Evolutionary conservation across 164 flowering plant species (phyloP).

Genomic region (Magnolia sinica): DNA sequence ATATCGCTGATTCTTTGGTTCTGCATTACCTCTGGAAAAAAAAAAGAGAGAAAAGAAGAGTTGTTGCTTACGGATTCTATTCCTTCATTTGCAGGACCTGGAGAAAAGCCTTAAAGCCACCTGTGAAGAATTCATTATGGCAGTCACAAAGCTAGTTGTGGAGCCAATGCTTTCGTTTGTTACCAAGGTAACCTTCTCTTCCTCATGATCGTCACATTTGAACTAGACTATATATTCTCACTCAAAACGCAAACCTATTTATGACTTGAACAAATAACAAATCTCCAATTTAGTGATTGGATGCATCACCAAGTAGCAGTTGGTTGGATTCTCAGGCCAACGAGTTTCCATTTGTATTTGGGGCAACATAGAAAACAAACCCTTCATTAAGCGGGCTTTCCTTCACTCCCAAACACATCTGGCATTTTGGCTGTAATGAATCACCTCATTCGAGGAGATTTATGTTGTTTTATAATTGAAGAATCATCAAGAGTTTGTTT

Average conservation of each 20-base stretch:
- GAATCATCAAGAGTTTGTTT: constrained; percentile 2
- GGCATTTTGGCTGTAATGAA: too few relatives aligned
- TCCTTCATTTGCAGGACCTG: constrained; percentile 56
- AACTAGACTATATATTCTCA: background rate
- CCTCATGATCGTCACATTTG: background rate
- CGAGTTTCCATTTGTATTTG: background rate
- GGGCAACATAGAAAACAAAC: background rate
- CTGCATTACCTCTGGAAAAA: background rate
- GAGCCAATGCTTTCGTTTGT: constrained; percentile 99
- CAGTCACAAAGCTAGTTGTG: constrained; percentile 88
- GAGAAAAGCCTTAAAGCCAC: constrained; percentile 89
- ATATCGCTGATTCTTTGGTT: background rate
- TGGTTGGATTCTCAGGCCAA: too few relatives aligned
- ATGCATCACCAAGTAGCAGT: background rate
- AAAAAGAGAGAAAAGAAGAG: background rate
- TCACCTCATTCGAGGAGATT: too few relatives aligned
- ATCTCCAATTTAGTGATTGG: background rate
- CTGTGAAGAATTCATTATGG: constrained; percentile 98
- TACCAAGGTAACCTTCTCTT: constrained; percentile 59
- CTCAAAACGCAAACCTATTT: too few relatives aligned
- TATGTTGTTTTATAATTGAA: too few relatives aligned
- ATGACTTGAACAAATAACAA: background rate
- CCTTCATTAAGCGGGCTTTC: too few relatives aligned
- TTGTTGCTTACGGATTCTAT: background rate
- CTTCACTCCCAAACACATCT: too few relatives aligned